Evolutionary conservation across 1,284 basidiomycete species (phyloP).

Genomic region (Ganoderma meredithae): DNA sequence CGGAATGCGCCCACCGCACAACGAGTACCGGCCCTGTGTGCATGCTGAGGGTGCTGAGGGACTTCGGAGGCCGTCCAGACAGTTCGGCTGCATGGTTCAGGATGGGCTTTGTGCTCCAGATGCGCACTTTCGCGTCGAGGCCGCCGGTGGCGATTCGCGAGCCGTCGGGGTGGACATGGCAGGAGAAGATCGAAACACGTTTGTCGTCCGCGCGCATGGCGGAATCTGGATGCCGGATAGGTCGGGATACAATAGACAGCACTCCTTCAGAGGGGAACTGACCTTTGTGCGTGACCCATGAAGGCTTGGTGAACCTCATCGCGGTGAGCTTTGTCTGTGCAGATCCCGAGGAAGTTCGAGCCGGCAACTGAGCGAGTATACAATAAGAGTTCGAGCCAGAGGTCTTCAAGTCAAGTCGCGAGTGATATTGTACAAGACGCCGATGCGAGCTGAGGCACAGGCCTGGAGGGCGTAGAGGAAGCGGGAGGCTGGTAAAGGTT

Average conservation of each 20-base stretch:
- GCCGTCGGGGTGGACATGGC: conserved; percentile 95
- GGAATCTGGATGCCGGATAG: conserved; percentile 29
- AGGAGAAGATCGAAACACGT: conserved; percentile 88
- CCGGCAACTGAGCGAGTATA: background rate
- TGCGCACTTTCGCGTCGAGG: conserved; percentile 93
- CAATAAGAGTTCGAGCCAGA: background rate
- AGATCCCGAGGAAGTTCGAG: background rate
- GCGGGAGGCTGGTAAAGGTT: background rate
- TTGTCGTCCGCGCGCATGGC: conserved; percentile 53
- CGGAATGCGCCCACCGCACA: conserved; percentile 96
- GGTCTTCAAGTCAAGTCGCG: background rate
- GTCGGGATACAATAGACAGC: background rate
- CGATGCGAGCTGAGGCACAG: background rate
- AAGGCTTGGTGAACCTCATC: conserved; percentile 81
- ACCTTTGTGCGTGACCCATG: conserved; percentile 77
- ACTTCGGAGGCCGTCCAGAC: conserved; percentile 84
- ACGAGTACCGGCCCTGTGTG: conserved; percentile 95
- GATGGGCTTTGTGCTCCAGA: conserved; percentile 97
- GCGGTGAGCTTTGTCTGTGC: background rate
- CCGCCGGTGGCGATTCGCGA: conserved; percentile 96
- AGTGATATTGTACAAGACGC: background rate
- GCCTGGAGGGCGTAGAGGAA: background rate
- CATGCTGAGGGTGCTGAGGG: conserved; percentile 90
- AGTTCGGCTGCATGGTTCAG: conserved; percentile 76
- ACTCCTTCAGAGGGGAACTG: conserved; percentile 11